Evolutionary conservation across 2,329 filamentous ascomycete genomes (phyloP).

Genomic region (Sarocladium strictum): DNA sequence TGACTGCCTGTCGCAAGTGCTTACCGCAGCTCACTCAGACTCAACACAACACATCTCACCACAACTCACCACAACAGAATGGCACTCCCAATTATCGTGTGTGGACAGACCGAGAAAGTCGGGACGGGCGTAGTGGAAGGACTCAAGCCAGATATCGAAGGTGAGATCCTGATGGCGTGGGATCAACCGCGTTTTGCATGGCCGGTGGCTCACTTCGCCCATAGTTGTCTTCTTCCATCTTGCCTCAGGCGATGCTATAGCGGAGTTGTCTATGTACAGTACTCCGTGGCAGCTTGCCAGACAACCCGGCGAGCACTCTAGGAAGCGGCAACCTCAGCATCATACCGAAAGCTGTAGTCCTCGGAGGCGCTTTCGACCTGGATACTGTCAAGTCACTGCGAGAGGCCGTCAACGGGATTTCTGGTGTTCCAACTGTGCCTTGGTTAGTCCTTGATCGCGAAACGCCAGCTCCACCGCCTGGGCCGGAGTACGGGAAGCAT

Average conservation of each 20-base stretch:
- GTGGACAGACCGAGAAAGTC: constrained; percentile 18
- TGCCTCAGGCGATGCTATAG: constrained; percentile 11
- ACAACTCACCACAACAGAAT: not conserved
- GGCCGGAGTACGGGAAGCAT: constrained; percentile 21
- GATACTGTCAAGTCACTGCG: not conserved
- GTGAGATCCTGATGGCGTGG: constrained; percentile 10
- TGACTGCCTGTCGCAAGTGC: too few relatives aligned
- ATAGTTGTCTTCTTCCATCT: constrained; percentile 19
- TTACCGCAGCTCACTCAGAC: too few relatives aligned
- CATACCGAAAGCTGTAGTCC: constrained; percentile 15
- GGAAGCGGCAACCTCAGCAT: constrained; percentile 14
- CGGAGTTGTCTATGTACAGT: constrained; percentile 19
- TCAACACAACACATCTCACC: too few relatives aligned
- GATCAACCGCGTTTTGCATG: not conserved
- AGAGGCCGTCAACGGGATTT: constrained; percentile 9
- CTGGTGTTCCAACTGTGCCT: constrained; percentile 9
- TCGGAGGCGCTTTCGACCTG: constrained; percentile 17
- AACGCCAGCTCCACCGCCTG: constrained; percentile 17
- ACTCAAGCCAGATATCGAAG: constrained; percentile 21
- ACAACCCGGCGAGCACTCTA: constrained; percentile 12
- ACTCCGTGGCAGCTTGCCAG: constrained; percentile 13
- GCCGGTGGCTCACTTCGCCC: not conserved
- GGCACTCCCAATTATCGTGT: constrained; percentile 17
- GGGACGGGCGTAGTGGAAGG: constrained; percentile 17
- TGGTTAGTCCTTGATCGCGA: constrained; percentile 20